Evolutionary conservation across 805 yeast genomes (phyloP), one percentile per base, ranked within the genome.

Genomic region (Spathaspora gorwiae): DNA sequence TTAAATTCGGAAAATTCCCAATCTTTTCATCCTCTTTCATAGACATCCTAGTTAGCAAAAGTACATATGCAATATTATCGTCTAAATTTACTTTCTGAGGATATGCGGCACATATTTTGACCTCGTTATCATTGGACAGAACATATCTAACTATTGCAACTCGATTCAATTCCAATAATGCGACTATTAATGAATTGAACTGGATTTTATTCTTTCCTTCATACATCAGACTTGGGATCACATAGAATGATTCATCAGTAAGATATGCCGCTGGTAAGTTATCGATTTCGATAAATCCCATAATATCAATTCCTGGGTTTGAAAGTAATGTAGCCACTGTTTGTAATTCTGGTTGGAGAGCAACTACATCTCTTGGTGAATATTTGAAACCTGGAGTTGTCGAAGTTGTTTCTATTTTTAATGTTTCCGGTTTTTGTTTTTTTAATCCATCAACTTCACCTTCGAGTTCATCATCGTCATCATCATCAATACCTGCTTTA

Each of bases 1-100:
- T 43, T 47, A 2, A 59, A 44, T 27, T 32, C 0, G 72, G 69
- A 52, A 84, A 78, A 24, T 70, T 71, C 2, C 90, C 79, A 12
- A 80, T 68, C 52, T 79, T 78, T 50, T 81, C 84, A 59, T 90
- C 96, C 51, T 87, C 95, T 37, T 76, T 75, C 60, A 78, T 87
- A 1, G 96, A 94, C 10, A 89, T 57, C 39, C 82, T 66, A 10
- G 73, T 72, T 50, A 82, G 57, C 1, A 76, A 63, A 44, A 87
- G 71, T 0, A 74, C 72, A 47, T 76, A 67, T 14, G 41, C 45
- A 10, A 24, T 29, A 10, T 31, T 27, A 15, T 11, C 32, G 9
- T 50, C 55, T 1, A 72, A 55, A 26, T 65, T 54, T 1, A 57
- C 57, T 0, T 37, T 35, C 13, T 34, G 43, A 4, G 94, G 95